Evolutionary conservation across 2,329 filamentous ascomycete species (phyloP), one percentile per base, ranked within the genome.

Genomic region (Fusarium beomiforme): DNA sequence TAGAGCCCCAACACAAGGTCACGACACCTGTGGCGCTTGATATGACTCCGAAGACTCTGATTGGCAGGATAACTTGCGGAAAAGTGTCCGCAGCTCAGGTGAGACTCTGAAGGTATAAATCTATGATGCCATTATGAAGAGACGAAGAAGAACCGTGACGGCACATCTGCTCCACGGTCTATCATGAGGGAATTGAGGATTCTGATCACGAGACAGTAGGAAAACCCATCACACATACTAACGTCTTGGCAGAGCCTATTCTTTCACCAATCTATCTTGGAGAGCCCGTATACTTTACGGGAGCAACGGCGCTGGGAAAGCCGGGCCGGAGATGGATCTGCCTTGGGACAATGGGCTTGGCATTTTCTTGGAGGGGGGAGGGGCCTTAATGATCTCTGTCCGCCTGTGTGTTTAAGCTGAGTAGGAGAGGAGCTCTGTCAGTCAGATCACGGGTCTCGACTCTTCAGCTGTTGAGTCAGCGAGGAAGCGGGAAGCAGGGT

Each of bases 71-170:
- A 41, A 53, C 34, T 14, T 29, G 26, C 39, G 33, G 44, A 51
- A n/a, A 16, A 50, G 26, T 54, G 46, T 47, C 67, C 26, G 58
- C 62, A 64, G 59, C 61, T 58, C 42, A 63, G 37, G 49, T 56
- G 71, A 74, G 69, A 75, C 67, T 44, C 47, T 56, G 58, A 55
- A 19, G 39, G 51, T 59, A 44, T 23, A 68, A 60, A 61, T 76
- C 67, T 29, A 72, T 71, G 62, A 75, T 73, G 71, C 24, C 53
- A 67, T 71, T 8, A 23, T 42, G 56, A 44, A 44, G 46, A 31
- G 26, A 56, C 17, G 33, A 64, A 71, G 53, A 70, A 64, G 56
- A 49, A 59, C 54, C 13, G 50, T 13, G 51, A 41, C 51, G 56
- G 37, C 36, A 68, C 51, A 61, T 70, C 44, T 51, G 11, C 29